These are phyloP conservation scores for Coleophoma cylindrospora DNA, from an alignment of 2,329 filamentous ascomycete species.

Conservation along the genomic window DNA sequence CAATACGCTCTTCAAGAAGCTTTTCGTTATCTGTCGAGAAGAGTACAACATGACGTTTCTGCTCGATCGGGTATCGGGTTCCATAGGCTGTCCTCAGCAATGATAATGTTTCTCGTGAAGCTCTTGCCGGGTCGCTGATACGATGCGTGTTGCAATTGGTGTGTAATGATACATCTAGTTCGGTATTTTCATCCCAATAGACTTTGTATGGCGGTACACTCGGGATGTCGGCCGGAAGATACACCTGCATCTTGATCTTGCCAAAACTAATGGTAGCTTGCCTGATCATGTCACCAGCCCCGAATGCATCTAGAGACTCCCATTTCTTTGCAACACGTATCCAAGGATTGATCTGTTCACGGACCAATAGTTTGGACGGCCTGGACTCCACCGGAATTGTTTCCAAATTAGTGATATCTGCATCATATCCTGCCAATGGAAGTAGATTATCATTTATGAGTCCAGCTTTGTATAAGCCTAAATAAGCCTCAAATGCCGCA, in stretches of 20 bases:
- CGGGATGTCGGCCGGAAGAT: constrained; percentile 15
- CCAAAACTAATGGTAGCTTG: constrained; percentile 34
- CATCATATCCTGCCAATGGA: constrained; percentile 40
- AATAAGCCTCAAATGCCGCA: constrained; percentile 72
- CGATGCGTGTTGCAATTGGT: neutral
- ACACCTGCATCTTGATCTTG: constrained; percentile 8
- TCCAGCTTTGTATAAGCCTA: constrained; percentile 61
- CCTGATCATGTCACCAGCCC: constrained; percentile 49
- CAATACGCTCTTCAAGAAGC: neutral
- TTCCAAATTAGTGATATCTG: constrained; percentile 34
- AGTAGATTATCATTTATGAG: constrained; percentile 76
- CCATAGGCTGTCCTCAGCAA: constrained; percentile 18
- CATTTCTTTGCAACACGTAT: constrained; percentile 26
- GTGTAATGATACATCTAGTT: constrained; percentile 7
- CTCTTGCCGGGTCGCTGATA: constrained; percentile 40
- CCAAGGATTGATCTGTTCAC: constrained; percentile 32
- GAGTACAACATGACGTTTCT: constrained; percentile 10
- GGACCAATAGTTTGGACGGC: constrained; percentile 28
- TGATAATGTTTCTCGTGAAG: constrained; percentile 12
- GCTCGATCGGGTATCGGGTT: constrained; percentile 12
- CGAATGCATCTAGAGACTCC: constrained; percentile 48
- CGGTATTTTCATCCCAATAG: constrained; percentile 22
- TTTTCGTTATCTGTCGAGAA: constrained; percentile 9
- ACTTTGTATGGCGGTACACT: constrained; percentile 14
- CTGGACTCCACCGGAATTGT: constrained; percentile 50